Evolutionary conservation across 257 asterid species (phyloP).

Genomic region (Orobanche coerulescens): DNA sequence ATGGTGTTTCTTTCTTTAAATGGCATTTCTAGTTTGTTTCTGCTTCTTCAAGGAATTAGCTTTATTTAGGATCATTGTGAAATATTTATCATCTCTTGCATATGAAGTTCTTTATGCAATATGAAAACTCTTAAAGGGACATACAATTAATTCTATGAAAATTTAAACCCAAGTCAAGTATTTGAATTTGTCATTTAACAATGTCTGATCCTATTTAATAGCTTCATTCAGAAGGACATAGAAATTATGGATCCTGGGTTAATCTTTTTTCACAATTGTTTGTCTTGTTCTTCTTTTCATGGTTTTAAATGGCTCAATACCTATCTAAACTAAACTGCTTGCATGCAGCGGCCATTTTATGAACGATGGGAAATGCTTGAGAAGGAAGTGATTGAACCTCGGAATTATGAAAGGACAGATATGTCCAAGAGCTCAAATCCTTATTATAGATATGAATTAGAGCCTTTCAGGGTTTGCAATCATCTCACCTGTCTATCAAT

Average conservation of each 20-base stretch:
- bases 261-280: not conserved
- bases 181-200: no score
- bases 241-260: not conserved
- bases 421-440: conserved; percentile 58
- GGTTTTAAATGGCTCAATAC: not conserved
- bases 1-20: no score
- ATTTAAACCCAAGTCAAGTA: no score
- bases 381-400: conserved; percentile 89
- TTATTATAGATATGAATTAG: conserved; percentile 78
- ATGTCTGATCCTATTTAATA: no score
- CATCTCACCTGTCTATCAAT: not conserved
- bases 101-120: no score
- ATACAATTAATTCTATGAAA: no score
- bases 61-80: no score
- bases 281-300: not conserved
- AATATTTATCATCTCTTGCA: no score
- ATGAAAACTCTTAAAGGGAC: no score
- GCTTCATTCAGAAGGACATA: no score
- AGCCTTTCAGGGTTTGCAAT: conserved; percentile 81
- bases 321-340: conserved; percentile 9
- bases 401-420: conserved; percentile 60
- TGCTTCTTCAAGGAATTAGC: no score
- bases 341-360: conserved; percentile 73
- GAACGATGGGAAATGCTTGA: conserved; percentile 98
- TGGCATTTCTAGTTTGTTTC: no score